Percentiles rank a stretch among this genome's conserved stretches.
Evolutionary conservation across 176 grass and related monocot genomes (phyloP).

Genomic region (Aegilops sharonensis): DNA sequence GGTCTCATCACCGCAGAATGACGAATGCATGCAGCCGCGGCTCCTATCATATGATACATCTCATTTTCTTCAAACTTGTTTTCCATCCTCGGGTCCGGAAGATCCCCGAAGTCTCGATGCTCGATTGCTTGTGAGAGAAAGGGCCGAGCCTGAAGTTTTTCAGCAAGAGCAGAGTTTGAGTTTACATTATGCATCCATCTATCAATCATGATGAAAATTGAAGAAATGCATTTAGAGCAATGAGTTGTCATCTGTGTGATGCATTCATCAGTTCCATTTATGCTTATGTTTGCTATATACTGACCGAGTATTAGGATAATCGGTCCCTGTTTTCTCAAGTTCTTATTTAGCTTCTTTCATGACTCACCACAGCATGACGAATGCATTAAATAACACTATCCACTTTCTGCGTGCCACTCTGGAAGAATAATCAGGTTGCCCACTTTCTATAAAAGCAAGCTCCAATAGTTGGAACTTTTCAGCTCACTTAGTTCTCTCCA

Average conservation of each 20-base stretch:
- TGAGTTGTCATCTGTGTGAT: neutral
- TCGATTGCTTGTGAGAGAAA: conserved; percentile 68
- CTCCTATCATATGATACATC: conserved; percentile 88
- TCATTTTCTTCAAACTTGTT: conserved; percentile 62
- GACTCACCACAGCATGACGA: conserved; percentile 18
- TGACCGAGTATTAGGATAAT: conserved; percentile 1
- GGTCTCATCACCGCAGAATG: conserved; percentile 90
- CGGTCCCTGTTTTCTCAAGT: conserved; percentile 30
- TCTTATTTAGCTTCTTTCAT: conserved; percentile 34
- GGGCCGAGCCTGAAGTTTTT: conserved; percentile 68
- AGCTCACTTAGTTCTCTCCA: conserved; percentile 30
- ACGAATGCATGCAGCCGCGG: conserved; percentile 86
- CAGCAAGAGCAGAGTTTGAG: conserved; percentile 16
- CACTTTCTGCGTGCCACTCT: conserved; percentile 46
- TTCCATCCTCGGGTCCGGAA: conserved; percentile 81
- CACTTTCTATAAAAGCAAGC: conserved; percentile 51
- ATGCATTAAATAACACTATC: conserved; percentile 37
- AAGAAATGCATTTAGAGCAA: neutral
- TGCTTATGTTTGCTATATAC: conserved; percentile 23
- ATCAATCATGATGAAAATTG: neutral
- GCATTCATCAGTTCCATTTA: neutral
- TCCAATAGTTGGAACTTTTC: conserved; percentile 27
- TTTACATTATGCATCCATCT: conserved; percentile 6
- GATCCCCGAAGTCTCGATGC: conserved; percentile 56
- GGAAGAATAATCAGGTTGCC: conserved; percentile 48